Evolutionary conservation across 2,329 filamentous ascomycete genomes (phyloP), one percentile per base, ranked within the genome.

Genomic region (Cytospora piceicola): DNA sequence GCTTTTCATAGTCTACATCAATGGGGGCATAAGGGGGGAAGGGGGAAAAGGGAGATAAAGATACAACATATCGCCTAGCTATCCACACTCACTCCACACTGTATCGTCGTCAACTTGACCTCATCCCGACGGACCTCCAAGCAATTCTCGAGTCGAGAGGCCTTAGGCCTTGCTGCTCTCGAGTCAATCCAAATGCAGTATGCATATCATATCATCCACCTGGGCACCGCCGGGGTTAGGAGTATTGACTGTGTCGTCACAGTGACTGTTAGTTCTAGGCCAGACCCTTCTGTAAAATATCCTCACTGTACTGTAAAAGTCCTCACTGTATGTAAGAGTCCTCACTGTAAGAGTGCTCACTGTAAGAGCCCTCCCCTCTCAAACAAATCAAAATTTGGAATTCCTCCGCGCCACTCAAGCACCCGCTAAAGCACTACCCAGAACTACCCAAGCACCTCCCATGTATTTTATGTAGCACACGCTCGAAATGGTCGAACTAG

Each of bases 21-120:
- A n/a, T n/a, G n/a, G n/a, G n/a, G n/a, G n/a, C n/a, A n/a, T n/a
- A n/a, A n/a, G n/a, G n/a, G n/a, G n/a, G n/a, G n/a, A n/a, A n/a
- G n/a, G n/a, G n/a, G n/a, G n/a, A n/a, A n/a, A n/a, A n/a, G n/a
- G n/a, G n/a, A n/a, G n/a, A n/a, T n/a, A 29, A 29, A 29, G 27
- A 29, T 29, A 29, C 27, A 29, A 29, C 27, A 29, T 29, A 29
- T 29, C 3, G 5, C 27, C 27, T 29, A 34, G 7, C 32, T 32
- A 42, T 17, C 39, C 20, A 17, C 39, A 46, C 20, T 24, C 46
- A 49, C 46, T 24, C 9, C 22, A 22, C 46, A 20, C 15, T 7
- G 4, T 20, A 42, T 42, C 46, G 46, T 49, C 46, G 46, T 49
- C 46, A 49, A 49, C 46, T 49, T 49, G 24, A 49, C 46, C 46